phyloP scores from a whole-genome alignment of 2,329 filamentous ascomycete species.

The Macroventuria anomochaeta region DNA sequence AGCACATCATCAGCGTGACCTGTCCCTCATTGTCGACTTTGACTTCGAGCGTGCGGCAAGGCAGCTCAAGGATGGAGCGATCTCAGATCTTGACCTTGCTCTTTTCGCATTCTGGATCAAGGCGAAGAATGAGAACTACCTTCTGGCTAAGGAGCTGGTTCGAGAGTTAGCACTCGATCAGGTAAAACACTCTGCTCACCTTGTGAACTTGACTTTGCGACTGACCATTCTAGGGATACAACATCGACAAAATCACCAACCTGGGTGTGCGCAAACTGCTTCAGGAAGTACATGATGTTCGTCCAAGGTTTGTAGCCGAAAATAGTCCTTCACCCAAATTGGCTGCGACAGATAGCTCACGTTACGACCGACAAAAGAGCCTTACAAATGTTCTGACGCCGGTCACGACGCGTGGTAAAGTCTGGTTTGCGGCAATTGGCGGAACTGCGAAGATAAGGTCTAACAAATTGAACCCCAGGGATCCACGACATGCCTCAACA shows the following conservation, averaged over 20 bases:
- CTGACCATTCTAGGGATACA: slow-evolving; percentile 25
- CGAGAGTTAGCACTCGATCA: slow-evolving; percentile 39
- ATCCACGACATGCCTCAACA: neutral
- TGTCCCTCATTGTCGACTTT: slow-evolving; percentile 12
- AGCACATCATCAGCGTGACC: slow-evolving; percentile 4
- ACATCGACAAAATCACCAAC: slow-evolving; percentile 24
- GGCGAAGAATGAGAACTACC: slow-evolving; percentile 28
- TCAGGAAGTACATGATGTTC: slow-evolving; percentile 10
- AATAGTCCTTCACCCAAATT: neutral
- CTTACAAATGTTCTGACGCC: neutral
- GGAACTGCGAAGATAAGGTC: neutral
- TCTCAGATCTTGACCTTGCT: slow-evolving; percentile 34
- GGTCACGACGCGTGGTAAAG: neutral
- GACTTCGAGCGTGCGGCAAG: slow-evolving; percentile 20
- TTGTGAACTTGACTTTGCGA: neutral
- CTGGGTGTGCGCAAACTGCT: slow-evolving; percentile 23
- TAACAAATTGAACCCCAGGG: slow-evolving; percentile 3
- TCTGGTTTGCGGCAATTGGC: neutral
- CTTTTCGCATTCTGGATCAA: slow-evolving; percentile 38
- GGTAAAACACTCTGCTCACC: slow-evolving; percentile 11
- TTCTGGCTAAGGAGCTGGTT: slow-evolving; percentile 31
- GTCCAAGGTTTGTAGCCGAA: slow-evolving; percentile 16
- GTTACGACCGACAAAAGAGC: neutral
- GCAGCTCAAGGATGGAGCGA: slow-evolving; percentile 33
- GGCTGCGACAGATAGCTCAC: neutral